Evolutionary conservation across 2,329 filamentous ascomycete species (phyloP).

Genomic region (Fusarium nurragi): DNA sequence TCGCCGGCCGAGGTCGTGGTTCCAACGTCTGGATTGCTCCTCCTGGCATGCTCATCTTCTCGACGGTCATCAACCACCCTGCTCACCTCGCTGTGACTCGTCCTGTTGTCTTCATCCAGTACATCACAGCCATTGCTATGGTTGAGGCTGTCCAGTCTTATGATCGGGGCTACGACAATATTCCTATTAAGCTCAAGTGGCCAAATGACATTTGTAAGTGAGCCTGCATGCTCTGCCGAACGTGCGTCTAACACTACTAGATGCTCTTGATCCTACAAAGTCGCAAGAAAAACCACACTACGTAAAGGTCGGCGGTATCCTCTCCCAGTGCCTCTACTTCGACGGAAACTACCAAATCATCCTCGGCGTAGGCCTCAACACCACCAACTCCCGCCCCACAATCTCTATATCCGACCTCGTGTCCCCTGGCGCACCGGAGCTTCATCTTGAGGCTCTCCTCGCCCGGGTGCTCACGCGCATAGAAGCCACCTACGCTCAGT

Average conservation of each 20-base stretch:
- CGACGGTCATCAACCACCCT: conserved; percentile 85
- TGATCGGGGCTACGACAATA: conserved; percentile 74
- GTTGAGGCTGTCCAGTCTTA: conserved; percentile 86
- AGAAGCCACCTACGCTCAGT: conserved; percentile 79
- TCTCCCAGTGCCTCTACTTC: conserved; percentile 87
- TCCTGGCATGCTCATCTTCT: conserved; percentile 86
- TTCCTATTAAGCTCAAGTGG: conserved; percentile 94
- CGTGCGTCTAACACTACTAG: conserved; percentile 45
- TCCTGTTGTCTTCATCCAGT: conserved; percentile 93
- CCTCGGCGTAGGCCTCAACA: conserved; percentile 87
- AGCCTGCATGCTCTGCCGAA: rapidly evolving
- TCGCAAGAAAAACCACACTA: conserved; percentile 63
- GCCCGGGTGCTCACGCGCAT: conserved; percentile 82
- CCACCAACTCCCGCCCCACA: conserved; percentile 83
- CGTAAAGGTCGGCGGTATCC: conserved; percentile 91
- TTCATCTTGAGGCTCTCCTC: conserved; percentile 81
- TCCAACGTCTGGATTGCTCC: conserved; percentile 96
- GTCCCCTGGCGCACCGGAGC: conserved; percentile 59
- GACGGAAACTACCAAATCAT: conserved; percentile 83
- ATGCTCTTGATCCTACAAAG: conserved; percentile 71
- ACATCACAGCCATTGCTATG: conserved; percentile 87
- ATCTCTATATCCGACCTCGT: conserved; percentile 84
- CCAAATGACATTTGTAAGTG: conserved; percentile 88
- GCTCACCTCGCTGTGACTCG: conserved; percentile 74
- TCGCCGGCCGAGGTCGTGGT: conserved; percentile 88